These are phyloP conservation scores for Carex scoparia DNA, from an alignment of 176 grass and related monocot species.

Conservation along the genomic window DNA sequence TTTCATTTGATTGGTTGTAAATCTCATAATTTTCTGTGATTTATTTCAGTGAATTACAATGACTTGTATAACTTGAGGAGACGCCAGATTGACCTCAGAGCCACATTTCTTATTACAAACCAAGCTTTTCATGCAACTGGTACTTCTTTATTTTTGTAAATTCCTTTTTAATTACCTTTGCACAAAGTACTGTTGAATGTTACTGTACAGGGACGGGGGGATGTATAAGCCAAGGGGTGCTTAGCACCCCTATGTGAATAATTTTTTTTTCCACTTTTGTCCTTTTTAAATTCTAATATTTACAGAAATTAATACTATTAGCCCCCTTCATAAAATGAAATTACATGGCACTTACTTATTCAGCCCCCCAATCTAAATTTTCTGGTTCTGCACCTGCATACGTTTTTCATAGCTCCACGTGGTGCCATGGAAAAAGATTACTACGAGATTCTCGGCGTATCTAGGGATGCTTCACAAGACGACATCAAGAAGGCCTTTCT, in stretches of 20 bases:
- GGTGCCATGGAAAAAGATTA: conserved; percentile 55
- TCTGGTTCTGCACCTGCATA: background rate
- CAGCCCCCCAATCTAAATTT: too few species aligned
- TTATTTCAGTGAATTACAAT: conserved; percentile 44
- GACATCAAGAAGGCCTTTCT: conserved; percentile 96
- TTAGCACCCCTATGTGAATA: too few species aligned
- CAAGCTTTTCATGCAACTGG: conserved; percentile 83
- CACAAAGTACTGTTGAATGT: conserved; percentile 10
- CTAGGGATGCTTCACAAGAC: conserved; percentile 62
- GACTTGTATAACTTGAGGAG: conserved; percentile 32
- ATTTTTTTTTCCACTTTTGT: too few species aligned
- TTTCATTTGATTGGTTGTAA: background rate
- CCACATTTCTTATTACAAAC: conserved; percentile 32
- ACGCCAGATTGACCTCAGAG: conserved; percentile 22
- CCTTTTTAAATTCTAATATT: too few species aligned
- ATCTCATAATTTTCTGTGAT: conserved; percentile 30
- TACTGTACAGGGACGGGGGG: background rate
- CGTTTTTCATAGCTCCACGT: conserved; percentile 37
- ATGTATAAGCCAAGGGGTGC: too few species aligned
- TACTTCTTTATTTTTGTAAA: conserved; percentile 20
- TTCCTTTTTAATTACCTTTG: conserved; percentile 9
- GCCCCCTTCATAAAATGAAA: too few species aligned
- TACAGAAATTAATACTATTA: too few species aligned
- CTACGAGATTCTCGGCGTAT: conserved; percentile 80
- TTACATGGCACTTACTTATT: too few species aligned